phyloP scores from a whole-genome alignment of 345 rosid genomes.

The Streptanthus diversifolius region DNA sequence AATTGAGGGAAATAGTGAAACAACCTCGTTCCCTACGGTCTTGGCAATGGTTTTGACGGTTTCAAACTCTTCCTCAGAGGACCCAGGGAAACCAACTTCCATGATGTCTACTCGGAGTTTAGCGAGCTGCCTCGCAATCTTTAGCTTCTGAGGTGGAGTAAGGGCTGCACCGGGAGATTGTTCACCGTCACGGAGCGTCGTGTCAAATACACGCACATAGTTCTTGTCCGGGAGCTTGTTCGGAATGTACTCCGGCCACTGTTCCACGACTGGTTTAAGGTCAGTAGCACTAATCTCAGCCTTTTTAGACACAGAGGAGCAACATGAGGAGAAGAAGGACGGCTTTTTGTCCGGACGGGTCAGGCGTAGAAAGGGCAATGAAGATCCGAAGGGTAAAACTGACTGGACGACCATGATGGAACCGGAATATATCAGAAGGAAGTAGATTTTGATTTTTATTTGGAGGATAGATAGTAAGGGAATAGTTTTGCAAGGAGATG shows the following conservation, averaged over 20 bases:
- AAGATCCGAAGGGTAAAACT: slow-evolving; percentile 3
- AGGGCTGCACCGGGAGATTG: slow-evolving; percentile 94
- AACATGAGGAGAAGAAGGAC: slow-evolving; percentile 11
- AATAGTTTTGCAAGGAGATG: slow-evolving; percentile 14
- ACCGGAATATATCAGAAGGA: too few relatives aligned
- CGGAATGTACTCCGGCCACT: slow-evolving; percentile 64
- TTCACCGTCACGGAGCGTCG: slow-evolving; percentile 96
- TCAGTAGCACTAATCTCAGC: background rate
- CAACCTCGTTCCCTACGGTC: slow-evolving; percentile 65
- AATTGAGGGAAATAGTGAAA: background rate
- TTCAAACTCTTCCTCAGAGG: slow-evolving; percentile 76
- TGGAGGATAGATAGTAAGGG: slow-evolving; percentile 3
- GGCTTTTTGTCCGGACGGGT: slow-evolving; percentile 10
- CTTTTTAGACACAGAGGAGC: slow-evolving; percentile 25
- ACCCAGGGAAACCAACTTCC: slow-evolving; percentile 82
- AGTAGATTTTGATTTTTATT: background rate
- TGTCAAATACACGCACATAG: slow-evolving; percentile 83
- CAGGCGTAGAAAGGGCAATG: background rate
- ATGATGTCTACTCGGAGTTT: slow-evolving; percentile 88
- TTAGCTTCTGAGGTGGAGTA: slow-evolving; percentile 76
- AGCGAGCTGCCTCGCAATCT: slow-evolving; percentile 73
- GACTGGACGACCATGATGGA: background rate
- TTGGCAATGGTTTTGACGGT: slow-evolving; percentile 66
- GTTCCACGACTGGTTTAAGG: slow-evolving; percentile 16
- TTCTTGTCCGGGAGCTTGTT: slow-evolving; percentile 56